Evolutionary conservation across 176 grass and related monocot genomes (phyloP).

Genomic region (Carex myosuroides): DNA sequence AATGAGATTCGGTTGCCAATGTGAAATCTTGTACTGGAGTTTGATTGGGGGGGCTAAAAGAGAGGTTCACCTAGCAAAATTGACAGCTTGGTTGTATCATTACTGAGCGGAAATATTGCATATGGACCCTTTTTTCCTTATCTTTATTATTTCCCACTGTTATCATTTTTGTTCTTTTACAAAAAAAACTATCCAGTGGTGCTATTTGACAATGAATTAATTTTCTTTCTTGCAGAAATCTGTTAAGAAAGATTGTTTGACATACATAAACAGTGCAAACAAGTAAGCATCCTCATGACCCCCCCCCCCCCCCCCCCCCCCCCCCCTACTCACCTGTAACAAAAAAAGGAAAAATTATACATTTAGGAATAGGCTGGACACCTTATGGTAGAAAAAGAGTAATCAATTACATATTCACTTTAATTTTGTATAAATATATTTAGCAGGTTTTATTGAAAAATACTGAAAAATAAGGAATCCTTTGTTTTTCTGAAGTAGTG

Average conservation of each 20-base stretch:
- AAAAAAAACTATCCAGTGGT: neutral
- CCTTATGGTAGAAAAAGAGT: neutral
- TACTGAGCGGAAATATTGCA: neutral
- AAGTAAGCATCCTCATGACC: neutral
- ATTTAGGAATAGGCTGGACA: neutral
- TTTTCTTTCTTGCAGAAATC: slow-evolving; percentile 17
- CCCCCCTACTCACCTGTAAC: neutral
- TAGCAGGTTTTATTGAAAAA: neutral
- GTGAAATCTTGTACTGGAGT: neutral
- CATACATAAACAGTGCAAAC: slow-evolving; percentile 13
- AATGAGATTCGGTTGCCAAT: neutral
- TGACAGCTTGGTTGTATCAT: neutral
- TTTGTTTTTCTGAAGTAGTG: neutral
- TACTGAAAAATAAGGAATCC: neutral
- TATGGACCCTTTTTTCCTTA: neutral
- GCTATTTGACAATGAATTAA: neutral
- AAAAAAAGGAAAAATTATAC: neutral
- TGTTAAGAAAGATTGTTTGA: slow-evolving; percentile 11
- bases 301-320: neutral
- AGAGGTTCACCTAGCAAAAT: neutral
- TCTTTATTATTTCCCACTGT: neutral
- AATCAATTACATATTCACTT: too few species aligned
- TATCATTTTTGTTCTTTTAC: neutral
- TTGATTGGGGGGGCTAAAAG: neutral
- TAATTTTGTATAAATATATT: neutral